Conservation (phyloP, 345 rosid genomes). For the Lepidium africanum region DNA sequence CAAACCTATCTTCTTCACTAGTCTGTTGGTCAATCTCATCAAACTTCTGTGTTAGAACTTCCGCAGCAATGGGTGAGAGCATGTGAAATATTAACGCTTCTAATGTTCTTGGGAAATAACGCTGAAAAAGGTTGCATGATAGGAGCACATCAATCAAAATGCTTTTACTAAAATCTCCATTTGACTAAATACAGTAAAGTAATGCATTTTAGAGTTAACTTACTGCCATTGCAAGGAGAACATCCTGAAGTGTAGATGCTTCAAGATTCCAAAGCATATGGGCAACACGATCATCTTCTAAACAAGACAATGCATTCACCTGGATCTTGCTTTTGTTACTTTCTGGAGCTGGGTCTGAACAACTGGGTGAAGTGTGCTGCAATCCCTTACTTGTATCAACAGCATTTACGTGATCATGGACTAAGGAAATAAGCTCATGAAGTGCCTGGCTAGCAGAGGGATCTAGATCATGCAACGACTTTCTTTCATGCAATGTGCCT, state of each 20-base stretch:
- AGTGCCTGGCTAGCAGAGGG: slow-evolving; percentile 47
- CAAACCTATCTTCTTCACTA: slow-evolving; percentile 59
- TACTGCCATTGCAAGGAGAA: slow-evolving; percentile 68
- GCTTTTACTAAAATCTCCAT: background rate
- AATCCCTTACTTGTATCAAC: slow-evolving; percentile 30
- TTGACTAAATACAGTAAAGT: background rate
- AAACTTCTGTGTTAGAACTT: slow-evolving; percentile 73
- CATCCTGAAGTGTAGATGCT: slow-evolving; percentile 41
- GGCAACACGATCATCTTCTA: slow-evolving; percentile 74
- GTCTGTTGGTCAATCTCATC: slow-evolving; percentile 62
- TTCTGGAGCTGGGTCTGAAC: slow-evolving; percentile 22
- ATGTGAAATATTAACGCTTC: slow-evolving; percentile 77
- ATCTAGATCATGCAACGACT: slow-evolving; percentile 40
- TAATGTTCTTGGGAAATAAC: slow-evolving; percentile 78
- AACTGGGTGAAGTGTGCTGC: slow-evolving; percentile 30
- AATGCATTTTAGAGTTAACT: slow-evolving; percentile 22
- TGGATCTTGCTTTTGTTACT: slow-evolving; percentile 14
- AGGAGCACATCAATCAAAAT: background rate
- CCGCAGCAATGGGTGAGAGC: slow-evolving; percentile 80
- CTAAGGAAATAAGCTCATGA: slow-evolving; percentile 68
- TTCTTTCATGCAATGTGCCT: slow-evolving; percentile 20
- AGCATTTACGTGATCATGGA: slow-evolving; percentile 52
- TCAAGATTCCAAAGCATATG: slow-evolving; percentile 56
- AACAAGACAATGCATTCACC: slow-evolving; percentile 21
- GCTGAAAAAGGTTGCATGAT: slow-evolving; percentile 38